Conservation (phyloP, 2,329 filamentous ascomycete genomes). For the Fusarium xylarioides region DNA sequence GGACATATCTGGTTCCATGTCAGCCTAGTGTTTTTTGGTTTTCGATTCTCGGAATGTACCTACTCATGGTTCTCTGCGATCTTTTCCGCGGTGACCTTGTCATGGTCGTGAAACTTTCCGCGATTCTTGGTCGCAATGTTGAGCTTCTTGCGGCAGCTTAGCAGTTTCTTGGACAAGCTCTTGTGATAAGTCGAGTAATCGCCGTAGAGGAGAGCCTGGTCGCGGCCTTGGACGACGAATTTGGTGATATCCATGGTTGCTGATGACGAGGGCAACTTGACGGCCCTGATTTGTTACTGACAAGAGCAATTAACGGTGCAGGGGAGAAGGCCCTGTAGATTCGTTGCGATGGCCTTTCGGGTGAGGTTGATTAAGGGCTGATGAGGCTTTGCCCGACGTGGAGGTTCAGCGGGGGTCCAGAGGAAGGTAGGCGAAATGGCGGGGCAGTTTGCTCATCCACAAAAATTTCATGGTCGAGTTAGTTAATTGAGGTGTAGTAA, state of each 20-base stretch:
- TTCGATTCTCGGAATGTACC: slow-evolving; percentile 39
- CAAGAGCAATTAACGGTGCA: neutral
- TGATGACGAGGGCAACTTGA: neutral
- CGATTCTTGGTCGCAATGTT: slow-evolving; percentile 85
- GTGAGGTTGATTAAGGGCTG: slow-evolving; percentile 27
- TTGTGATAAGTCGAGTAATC: slow-evolving; percentile 88
- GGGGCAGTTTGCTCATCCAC: slow-evolving; percentile 34
- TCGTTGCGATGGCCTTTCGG: slow-evolving; percentile 8
- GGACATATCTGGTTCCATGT: slow-evolving; percentile 67
- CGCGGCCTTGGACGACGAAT: slow-evolving; percentile 80
- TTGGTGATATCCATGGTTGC: slow-evolving; percentile 85
- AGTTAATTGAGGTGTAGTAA: slow-evolving; percentile 12
- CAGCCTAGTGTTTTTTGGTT: slow-evolving; percentile 24
- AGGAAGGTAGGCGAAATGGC: slow-evolving; percentile 31
- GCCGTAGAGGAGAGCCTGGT: slow-evolving; percentile 85
- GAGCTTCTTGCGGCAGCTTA: slow-evolving; percentile 85
- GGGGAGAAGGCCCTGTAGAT: neutral
- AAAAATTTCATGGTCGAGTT: slow-evolving; percentile 19
- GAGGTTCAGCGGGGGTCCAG: slow-evolving; percentile 42
- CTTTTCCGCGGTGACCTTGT: slow-evolving; percentile 76
- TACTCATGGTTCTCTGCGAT: slow-evolving; percentile 81
- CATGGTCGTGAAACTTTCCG: slow-evolving; percentile 81
- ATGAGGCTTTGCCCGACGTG: slow-evolving; percentile 40
- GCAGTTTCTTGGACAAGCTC: slow-evolving; percentile 81
- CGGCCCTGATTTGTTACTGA: neutral